phyloP scores from a whole-genome alignment of 768 basidiomycete species.

The Leccinum rimulosum region DNA sequence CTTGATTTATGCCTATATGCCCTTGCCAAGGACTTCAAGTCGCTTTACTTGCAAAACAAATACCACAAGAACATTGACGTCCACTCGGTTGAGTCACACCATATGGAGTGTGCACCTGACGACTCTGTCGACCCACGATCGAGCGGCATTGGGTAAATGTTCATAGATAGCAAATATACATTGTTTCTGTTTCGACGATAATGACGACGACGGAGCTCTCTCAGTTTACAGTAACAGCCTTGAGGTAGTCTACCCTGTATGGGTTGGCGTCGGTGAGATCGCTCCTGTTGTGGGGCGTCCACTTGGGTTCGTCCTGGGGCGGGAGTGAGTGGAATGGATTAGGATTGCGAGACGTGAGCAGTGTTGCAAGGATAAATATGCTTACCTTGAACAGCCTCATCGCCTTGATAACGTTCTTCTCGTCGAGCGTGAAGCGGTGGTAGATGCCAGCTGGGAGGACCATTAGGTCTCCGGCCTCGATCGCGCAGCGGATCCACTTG shows the following conservation, averaged over 20 bases:
- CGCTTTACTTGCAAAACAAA: background rate
- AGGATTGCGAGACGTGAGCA: background rate
- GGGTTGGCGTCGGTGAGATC: slow-evolving; percentile 61
- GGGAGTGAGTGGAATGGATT: background rate
- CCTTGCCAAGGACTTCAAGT: background rate
- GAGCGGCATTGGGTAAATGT: background rate
- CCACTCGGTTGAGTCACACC: no score
- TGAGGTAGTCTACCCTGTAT: slow-evolving; percentile 60
- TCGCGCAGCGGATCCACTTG: slow-evolving; percentile 77
- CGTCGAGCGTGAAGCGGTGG: slow-evolving; percentile 91
- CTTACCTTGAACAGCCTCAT: slow-evolving; percentile 83
- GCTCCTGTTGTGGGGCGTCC: slow-evolving; percentile 74
- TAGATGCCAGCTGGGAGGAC: slow-evolving; percentile 90
- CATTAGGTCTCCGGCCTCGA: slow-evolving; percentile 78
- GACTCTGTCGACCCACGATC: background rate
- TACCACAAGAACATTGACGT: no score
- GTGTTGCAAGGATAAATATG: slow-evolving; percentile 5
- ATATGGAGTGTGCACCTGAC: no score
- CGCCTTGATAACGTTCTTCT: slow-evolving; percentile 67
- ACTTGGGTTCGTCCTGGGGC: slow-evolving; percentile 84
- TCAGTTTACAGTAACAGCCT: slow-evolving; percentile 41
- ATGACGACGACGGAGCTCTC: background rate
- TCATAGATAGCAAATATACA: background rate
- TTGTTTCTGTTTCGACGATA: background rate
- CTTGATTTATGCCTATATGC: background rate